These are phyloP conservation scores for Aureobasidium sp. DNA, from an alignment of 2,329 filamentous ascomycete genomes.

Conservation along the genomic window DNA sequence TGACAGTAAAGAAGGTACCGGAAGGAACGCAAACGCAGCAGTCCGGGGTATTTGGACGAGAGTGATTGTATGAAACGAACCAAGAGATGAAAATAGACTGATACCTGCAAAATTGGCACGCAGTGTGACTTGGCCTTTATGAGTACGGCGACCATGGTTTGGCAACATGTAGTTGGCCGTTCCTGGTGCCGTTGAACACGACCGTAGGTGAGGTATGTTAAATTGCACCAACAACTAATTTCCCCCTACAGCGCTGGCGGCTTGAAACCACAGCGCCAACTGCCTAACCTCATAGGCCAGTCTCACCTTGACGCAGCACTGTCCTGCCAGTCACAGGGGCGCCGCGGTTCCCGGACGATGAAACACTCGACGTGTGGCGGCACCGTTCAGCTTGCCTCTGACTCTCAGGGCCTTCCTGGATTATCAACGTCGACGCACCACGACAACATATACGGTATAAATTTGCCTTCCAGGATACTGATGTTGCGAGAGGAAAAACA, in stretches of 20 bases:
- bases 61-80: neutral
- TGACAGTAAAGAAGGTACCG: neutral
- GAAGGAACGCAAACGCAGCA: neutral
- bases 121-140: constrained; percentile 1
- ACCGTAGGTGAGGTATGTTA: neutral
- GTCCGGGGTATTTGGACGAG: constrained; percentile 1
- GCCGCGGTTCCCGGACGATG: neutral
- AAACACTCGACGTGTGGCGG: neutral
- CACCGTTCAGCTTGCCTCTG: neutral
- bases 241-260: neutral
- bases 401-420: too few relatives aligned
- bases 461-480: neutral
- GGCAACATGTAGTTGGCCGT: constrained; percentile 1
- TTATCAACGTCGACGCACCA: neutral
- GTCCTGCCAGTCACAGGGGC: constrained; percentile 1
- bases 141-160: neutral
- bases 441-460: too few relatives aligned
- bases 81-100: constrained; percentile 7
- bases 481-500: neutral
- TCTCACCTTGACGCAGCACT: neutral
- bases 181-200: constrained; percentile 2
- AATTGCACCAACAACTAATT: constrained; percentile 7
- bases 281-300: neutral
- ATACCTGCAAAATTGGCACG: neutral
- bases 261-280: constrained; percentile 7